Evolutionary conservation across 2,329 filamentous ascomycete genomes (phyloP).

Genomic region (Hawksworthiomyces lignivorus): DNA sequence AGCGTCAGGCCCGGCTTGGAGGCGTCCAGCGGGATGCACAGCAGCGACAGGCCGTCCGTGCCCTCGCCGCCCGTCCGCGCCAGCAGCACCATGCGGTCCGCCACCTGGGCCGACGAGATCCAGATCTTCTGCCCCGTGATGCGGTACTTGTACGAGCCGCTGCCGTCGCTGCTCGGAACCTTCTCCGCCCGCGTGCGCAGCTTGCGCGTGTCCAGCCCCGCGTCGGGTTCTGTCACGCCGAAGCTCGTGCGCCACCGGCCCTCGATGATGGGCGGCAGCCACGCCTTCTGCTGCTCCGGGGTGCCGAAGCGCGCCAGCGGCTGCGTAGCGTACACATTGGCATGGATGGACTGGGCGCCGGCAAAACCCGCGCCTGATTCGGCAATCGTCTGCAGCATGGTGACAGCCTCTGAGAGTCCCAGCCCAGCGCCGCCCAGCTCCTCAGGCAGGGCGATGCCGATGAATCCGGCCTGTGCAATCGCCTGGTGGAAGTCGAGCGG

Average conservation of each 20-base stretch:
- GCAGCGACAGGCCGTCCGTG: slow-evolving; percentile 59
- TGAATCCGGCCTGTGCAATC: slow-evolving; percentile 63
- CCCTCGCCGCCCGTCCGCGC: slow-evolving; percentile 49
- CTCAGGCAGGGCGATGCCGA: slow-evolving; percentile 73
- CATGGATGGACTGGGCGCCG: slow-evolving; percentile 54
- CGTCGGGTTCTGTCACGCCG: slow-evolving; percentile 77
- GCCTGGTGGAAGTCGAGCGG: slow-evolving; percentile 35
- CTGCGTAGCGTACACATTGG: slow-evolving; percentile 69
- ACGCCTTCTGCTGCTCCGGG: slow-evolving; percentile 52
- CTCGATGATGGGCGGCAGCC: slow-evolving; percentile 62
- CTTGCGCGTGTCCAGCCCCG: slow-evolving; percentile 69
- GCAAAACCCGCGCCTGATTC: slow-evolving; percentile 72
- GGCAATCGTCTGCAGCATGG: slow-evolving; percentile 80
- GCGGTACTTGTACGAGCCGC: slow-evolving; percentile 54
- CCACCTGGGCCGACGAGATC: slow-evolving; percentile 81
- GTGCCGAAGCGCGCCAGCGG: slow-evolving; percentile 66
- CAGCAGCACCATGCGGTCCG: slow-evolving; percentile 74
- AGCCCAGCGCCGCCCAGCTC: slow-evolving; percentile 66
- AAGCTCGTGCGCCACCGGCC: slow-evolving; percentile 70
- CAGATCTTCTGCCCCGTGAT: slow-evolving; percentile 80
- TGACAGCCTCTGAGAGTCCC: slow-evolving; percentile 72
- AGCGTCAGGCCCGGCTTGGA: slow-evolving; percentile 53
- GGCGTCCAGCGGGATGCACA: slow-evolving; percentile 70
- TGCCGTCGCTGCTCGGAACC: slow-evolving; percentile 32
- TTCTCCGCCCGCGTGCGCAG: slow-evolving; percentile 57